Base-by-base conservation (phyloP, 306 rosid species). In the Begonia fuchsioides region DNA sequence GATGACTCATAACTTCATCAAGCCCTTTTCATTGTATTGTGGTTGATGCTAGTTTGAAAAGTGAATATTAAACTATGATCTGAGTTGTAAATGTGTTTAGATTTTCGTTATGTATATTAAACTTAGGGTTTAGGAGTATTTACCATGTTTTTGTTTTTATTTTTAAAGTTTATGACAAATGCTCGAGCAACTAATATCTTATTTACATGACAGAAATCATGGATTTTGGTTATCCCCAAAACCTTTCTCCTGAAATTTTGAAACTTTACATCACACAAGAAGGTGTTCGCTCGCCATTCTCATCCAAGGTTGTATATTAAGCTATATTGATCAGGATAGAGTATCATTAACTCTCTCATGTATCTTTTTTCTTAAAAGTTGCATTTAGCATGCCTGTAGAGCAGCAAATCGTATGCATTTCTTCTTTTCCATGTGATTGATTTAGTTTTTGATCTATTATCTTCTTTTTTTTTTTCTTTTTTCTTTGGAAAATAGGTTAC, bases 221-320 rank as follows among this genome's bases (percentile, higher is more conserved):
- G 96, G 96, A 88, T 70, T 88, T 88, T 51, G 96, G 96, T 64
- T 88, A 88, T 65, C 96, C 96, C 8, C 96, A 88, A 75, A 88
- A 88, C 67, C 96, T 88, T 51, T 88, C 96, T 56, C 93, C 96
- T 0, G 96, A 88, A 76, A 88, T 83, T 73, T 79, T 88, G 47
- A 88, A 88, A 79, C 83, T 88, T 60, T 88, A 88, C 60, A 88
- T 88, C 53, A 88, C 96, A 17, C 96, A 88, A 56, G 96, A 88
- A 83, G 96, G 96, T 51, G 96, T 88, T 63, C 96, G 93, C 49
- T 88, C 96, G 6, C 96, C 96, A 6, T 88, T 88, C 65, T 88
- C 96, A 58, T 80, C 96, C 74, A 88, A 80, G 94, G 96, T 87
- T 68, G 68, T 79, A 66, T 58, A 38, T 5, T 61, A 26, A 26